Base-by-base conservation (phyloP, 2,329 filamentous ascomycete genomes). In the Xylaria sp. region DNA sequence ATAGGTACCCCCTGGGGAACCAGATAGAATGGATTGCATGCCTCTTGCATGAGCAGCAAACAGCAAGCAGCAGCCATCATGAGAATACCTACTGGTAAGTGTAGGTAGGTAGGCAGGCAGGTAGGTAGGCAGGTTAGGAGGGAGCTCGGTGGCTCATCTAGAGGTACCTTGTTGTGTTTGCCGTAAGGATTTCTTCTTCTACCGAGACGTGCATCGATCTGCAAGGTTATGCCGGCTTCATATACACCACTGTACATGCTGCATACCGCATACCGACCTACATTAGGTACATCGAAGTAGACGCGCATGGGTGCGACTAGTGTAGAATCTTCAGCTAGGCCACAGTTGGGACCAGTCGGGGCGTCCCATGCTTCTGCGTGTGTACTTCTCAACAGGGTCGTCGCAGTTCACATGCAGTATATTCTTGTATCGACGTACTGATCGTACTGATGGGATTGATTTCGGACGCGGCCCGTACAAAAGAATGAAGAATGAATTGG, bases 191-290 rank as follows among this genome's bases (percentile, higher is more conserved):
- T 67, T 61, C 59, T 67, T 64, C 62, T 63, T 69, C 64, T 72
- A 71, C 71, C 71, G 71, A 72, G 67, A 72, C 65, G 56, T 71
- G 71, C 71, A 72, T 69, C 10, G 64, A 71, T 71, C 66, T 72
- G 68, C 71, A 66, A 64, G 48, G 60, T 63, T 60, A 68, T 66
- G 59, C 69, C 71, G 69, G 62, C 17, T n/a, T 10, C 49, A 31
- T 53, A 31, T 51, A 53, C 33, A 20, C 23, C 6, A 53, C 23
- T 44, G 48, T 53, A 31, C 48, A 13, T 53, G 11, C 23, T 10
- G 17, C 28, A 13, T 40, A 40, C 38, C 15, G 13, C 38, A 40
- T 40, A 40, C 36, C 36, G 36, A 13, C 36, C 36, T 33, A 20
- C 31, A 38, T 53, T 67, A 36, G 5, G 4, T 7, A 44, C n/a